Conservation (phyloP, 192 early-diverging fungal species). For the Mortierella antarctica region DNA sequence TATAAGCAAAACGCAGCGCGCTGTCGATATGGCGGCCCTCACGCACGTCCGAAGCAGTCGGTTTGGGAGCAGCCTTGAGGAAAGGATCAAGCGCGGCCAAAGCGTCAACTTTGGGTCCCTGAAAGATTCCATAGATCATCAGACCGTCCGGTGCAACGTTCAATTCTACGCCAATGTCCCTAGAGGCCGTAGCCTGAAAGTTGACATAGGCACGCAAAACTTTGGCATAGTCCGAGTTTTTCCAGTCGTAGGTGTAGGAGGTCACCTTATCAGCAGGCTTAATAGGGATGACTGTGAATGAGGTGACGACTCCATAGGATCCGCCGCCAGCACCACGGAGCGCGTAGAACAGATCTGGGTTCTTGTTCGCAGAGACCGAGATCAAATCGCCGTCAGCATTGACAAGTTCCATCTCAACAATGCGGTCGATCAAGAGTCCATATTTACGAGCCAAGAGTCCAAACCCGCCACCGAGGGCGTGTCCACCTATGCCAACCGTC, state of each 20-base stretch:
- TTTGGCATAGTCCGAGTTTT: not conserved
- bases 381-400: slow-evolving; percentile 59
- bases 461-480: slow-evolving; percentile 65
- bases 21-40: slow-evolving; percentile 45
- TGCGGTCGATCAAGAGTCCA: slow-evolving; percentile 62
- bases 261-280: slow-evolving; percentile 26
- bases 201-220: slow-evolving; percentile 26
- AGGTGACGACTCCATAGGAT: slow-evolving; percentile 56
- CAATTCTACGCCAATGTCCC: slow-evolving; percentile 50
- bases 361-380: slow-evolving; percentile 26
- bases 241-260: slow-evolving; percentile 19
- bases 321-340: slow-evolving; percentile 68
- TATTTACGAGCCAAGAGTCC: slow-evolving; percentile 60
- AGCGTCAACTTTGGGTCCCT: slow-evolving; percentile 17
- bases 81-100: slow-evolving; percentile 20
- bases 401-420: slow-evolving; percentile 56
- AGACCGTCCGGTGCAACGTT: slow-evolving; percentile 28
- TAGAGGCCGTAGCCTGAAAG: slow-evolving; percentile 21
- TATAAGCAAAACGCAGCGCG: slow-evolving; percentile 28
- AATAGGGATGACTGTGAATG: slow-evolving; percentile 34
- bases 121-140: slow-evolving; percentile 41
- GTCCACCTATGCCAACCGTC: slow-evolving; percentile 67
- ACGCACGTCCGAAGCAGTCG: slow-evolving; percentile 11
- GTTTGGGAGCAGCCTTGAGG: slow-evolving; percentile 10
- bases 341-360: slow-evolving; percentile 73